Base-by-base conservation (phyloP, 2,329 filamentous ascomycete genomes). In the Lachnellula subtilissima region DNA sequence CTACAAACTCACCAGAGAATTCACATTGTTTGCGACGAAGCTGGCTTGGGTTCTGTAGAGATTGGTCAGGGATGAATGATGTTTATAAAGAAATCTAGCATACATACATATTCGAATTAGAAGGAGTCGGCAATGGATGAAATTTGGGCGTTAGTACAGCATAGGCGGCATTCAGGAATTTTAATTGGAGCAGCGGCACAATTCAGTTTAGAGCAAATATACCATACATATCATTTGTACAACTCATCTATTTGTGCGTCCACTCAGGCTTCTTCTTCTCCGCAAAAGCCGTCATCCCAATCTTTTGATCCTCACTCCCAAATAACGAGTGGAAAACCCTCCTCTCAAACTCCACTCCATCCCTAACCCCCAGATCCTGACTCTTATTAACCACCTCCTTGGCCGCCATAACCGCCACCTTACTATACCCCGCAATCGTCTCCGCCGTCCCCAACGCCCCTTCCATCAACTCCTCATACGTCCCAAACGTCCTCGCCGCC, bases 311-410 rank as follows among this genome's bases (percentile, higher is more conserved):
- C 75, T 90, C 83, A 71, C 88, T 96, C 22, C 93, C 94, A 76
- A 99, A 99, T 68, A 97, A 70, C 25, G 86, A 82, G 74, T 99
- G 94, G 79, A 99, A 99, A 36, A 97, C 81, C 52, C 92, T 83
- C 70, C 94, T 82, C 81, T 99, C 94, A 74, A 85, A 97, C 76
- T 99, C 94, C 1, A 99, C 88, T 14, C 94, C 94, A 69, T 97
- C 94, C 65, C 88, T 78, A 57, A 99, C 76, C 3, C 87, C 80
- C 64, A 96, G 75, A 67, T 99, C 94, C 78, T 97, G 92, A 73
- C 91, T 96, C 85, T 97, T 97, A 73, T 97, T 96, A 54, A 99
- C 93, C n/a, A 94, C 93, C 79, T 99, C 94, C 80, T 99, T 99
- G 55, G 84, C 87, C 11, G 89, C 94, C 75, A 91, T 85, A 56